These are phyloP conservation scores for Caryopteris hybrid DNA, from an alignment of 305 asterid genomes.

Conservation along the genomic window DNA sequence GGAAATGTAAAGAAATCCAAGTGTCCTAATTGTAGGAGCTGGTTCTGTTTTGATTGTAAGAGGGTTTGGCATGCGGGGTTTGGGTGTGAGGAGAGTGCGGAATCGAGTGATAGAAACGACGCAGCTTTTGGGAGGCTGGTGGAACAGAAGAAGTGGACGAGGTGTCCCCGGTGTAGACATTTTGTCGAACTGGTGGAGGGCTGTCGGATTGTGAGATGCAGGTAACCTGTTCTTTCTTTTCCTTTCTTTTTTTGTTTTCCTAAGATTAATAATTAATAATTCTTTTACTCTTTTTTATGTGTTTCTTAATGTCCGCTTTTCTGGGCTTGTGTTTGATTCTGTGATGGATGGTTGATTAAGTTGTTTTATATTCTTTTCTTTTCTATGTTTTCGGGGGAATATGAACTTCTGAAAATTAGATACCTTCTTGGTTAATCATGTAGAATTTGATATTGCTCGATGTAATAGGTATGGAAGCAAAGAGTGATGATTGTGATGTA, in stretches of 20 bases:
- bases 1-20: constrained; percentile 25
- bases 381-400: background rate
- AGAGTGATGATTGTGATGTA: background rate
- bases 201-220: constrained; percentile 43
- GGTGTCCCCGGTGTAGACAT: constrained; percentile 48
- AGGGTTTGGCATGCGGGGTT: constrained; percentile 48
- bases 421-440: background rate
- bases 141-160: constrained; percentile 42
- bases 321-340: background rate
- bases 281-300: background rate
- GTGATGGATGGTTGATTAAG: background rate
- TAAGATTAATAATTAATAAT: background rate
- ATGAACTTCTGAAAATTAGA: background rate
- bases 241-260: background rate
- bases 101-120: constrained; percentile 35
- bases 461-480: background rate
- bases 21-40: constrained; percentile 38
- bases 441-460: background rate
- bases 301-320: too few relatives aligned
- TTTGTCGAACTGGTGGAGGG: constrained; percentile 44
- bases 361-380: background rate
- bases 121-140: constrained; percentile 44
- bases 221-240: constrained; percentile 20
- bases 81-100: constrained; percentile 36
- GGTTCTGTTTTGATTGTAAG: constrained; percentile 43